Percentiles rank a stretch among this genome's conserved stretches.
Evolutionary conservation across 2,329 filamentous ascomycete species (phyloP).

Genomic region (Stagonosporopsis tanaceti): DNA sequence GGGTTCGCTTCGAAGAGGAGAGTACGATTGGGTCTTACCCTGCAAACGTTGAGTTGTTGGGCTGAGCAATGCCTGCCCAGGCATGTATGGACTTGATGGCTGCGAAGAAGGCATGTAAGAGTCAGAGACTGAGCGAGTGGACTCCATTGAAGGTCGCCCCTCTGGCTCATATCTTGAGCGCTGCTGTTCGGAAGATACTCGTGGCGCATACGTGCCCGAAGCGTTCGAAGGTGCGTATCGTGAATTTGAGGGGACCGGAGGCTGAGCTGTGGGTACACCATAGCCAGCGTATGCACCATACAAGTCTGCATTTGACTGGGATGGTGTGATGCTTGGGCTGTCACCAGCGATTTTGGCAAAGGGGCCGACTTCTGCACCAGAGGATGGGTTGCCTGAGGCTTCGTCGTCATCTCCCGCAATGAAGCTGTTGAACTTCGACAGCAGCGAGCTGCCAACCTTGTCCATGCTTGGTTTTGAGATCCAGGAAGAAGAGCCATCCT

Average conservation of each 20-base stretch:
- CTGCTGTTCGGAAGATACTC: constrained; percentile 61
- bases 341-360: constrained; percentile 84
- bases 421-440: constrained; percentile 95
- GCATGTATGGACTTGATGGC: constrained; percentile 39
- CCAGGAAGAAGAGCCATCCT: constrained; percentile 83
- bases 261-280: constrained; percentile 37
- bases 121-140: constrained; percentile 42
- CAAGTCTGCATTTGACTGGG: constrained; percentile 74
- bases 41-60: constrained; percentile 35
- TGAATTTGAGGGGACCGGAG: constrained; percentile 42
- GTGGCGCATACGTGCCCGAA: constrained; percentile 53
- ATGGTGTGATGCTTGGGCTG: constrained; percentile 59
- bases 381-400: constrained; percentile 64
- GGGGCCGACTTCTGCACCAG: constrained; percentile 69
- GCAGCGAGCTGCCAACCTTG: constrained; percentile 89
- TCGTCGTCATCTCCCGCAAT: constrained; percentile 89
- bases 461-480: constrained; percentile 96
- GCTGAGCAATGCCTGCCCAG: constrained; percentile 42
- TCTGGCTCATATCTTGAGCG: constrained; percentile 58
- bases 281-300: constrained; percentile 74
- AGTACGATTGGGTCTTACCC: constrained; percentile 43
- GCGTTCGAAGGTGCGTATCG: constrained; percentile 49
- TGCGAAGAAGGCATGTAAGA: constrained; percentile 40
- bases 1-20: constrained; percentile 41
- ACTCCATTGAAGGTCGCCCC: constrained; percentile 50